Percentiles rank a stretch among this genome's conserved stretches.
Evolutionary conservation across 2,329 filamentous ascomycete genomes (phyloP).

Genomic region (Exophiala calicioides): DNA sequence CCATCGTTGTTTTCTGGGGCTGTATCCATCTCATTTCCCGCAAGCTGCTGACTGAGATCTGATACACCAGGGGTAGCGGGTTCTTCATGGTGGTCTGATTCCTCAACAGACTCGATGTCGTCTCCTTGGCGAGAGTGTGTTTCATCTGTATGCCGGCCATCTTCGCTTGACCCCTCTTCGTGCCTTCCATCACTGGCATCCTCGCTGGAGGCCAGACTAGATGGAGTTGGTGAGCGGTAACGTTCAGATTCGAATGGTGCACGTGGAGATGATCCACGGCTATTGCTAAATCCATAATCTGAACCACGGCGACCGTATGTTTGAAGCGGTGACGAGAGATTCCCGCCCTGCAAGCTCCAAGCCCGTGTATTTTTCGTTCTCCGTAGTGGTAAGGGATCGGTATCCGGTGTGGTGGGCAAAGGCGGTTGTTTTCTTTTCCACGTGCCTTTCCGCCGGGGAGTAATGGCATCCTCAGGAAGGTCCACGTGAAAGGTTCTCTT

Average conservation of each 20-base stretch:
- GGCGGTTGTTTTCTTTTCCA: conserved; percentile 64
- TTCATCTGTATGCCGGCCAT: conserved; percentile 1
- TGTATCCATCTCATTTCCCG: background rate
- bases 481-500: conserved; percentile 72
- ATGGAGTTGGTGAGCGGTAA: conserved; percentile 21
- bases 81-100: background rate
- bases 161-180: conserved; percentile 15
- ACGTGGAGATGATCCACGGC: conserved; percentile 20
- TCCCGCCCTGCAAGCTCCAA: conserved; percentile 26
- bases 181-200: conserved; percentile 9
- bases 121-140: conserved; percentile 1
- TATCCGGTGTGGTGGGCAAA: conserved; percentile 39
- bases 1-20: background rate
- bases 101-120: background rate
- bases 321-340: conserved; percentile 15
- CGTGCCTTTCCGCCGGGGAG: conserved; percentile 66
- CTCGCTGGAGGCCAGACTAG: conserved; percentile 26
- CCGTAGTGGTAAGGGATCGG: conserved; percentile 18
- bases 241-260: conserved; percentile 10
- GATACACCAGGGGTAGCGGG: background rate
- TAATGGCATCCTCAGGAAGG: conserved; percentile 67
- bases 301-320: conserved; percentile 25
- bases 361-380: conserved; percentile 23
- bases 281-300: conserved; percentile 24
- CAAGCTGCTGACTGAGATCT: background rate